phyloP scores from a whole-genome alignment of 345 rosid genomes.

The Punica granatum region DNA sequence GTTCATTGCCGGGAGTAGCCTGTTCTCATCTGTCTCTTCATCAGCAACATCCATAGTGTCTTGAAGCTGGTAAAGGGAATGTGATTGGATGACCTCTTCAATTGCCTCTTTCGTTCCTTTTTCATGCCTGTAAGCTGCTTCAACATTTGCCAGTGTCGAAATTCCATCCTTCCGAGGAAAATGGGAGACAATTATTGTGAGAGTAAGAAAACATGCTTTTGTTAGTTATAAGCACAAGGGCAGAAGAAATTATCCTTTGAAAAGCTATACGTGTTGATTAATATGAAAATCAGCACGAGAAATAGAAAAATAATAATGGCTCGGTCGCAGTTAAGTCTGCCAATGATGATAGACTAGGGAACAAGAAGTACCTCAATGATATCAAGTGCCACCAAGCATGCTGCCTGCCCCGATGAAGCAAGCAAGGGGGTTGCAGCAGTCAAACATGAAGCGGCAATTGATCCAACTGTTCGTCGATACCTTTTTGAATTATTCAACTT shows the following conservation, averaged over 20 bases:
- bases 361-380: conserved; percentile 57
- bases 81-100: conserved; percentile 47
- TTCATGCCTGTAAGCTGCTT: conserved; percentile 69
- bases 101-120: conserved; percentile 56
- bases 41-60: conserved; percentile 51
- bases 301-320: background rate
- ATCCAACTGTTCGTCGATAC: conserved; percentile 76
- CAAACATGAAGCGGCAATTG: conserved; percentile 74
- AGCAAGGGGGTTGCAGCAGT: conserved; percentile 65
- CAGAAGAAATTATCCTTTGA: background rate
- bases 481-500: conserved; percentile 63
- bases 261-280: background rate
- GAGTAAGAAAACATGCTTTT: no score
- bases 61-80: conserved; percentile 57
- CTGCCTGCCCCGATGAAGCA: conserved; percentile 57
- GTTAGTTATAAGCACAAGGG: background rate
- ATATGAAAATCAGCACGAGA: background rate
- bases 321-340: background rate
- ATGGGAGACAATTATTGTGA: background rate
- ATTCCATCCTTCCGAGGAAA: conserved; percentile 49
- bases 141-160: conserved; percentile 58
- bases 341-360: background rate
- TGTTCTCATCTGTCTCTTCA: conserved; percentile 65
- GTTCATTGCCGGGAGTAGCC: conserved; percentile 88
- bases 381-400: conserved; percentile 71